A percentile compares a stretch with the other conserved stretches of the same genome.
Conservation (phyloP, 306 rosid species). For the Dryas octopetala region DNA sequence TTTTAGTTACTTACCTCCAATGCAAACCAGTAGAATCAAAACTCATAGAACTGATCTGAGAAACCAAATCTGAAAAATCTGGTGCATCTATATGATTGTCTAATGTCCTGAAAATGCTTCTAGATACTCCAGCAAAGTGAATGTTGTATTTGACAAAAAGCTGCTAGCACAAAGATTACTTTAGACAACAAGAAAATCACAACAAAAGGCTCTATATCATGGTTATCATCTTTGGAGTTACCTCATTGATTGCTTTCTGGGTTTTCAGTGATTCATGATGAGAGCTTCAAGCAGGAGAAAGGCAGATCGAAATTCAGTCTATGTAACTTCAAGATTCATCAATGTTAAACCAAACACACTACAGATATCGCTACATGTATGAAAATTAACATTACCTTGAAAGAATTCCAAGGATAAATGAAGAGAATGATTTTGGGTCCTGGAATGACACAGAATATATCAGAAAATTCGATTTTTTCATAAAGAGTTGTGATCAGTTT, state of each 20-base stretch:
- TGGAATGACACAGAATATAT: constrained; percentile 44
- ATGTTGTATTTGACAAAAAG: constrained; percentile 98
- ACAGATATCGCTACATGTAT: constrained; percentile 5
- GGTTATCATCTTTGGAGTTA: constrained; percentile 28
- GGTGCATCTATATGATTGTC: constrained; percentile 51
- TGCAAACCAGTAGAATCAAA: constrained; percentile 92
- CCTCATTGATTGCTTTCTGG: constrained; percentile 97
- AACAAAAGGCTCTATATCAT: constrained; percentile 28
- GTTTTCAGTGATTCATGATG: constrained; percentile 97
- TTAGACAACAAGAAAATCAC: constrained; percentile 26
- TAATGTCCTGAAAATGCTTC: constrained; percentile 67
- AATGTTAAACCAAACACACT: constrained; percentile 14
- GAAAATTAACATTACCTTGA: constrained; percentile 62
- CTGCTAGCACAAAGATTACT: constrained; percentile 49
- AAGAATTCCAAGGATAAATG: constrained; percentile 81
- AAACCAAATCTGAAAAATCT: constrained; percentile 73
- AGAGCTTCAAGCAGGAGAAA: constrained; percentile 62
- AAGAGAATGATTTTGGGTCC: constrained; percentile 81
- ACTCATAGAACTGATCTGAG: constrained; percentile 89
- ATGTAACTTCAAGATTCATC: constrained; percentile 18
- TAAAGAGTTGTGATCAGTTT: constrained; percentile 27
- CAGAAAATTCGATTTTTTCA: constrained; percentile 24
- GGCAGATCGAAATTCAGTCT: constrained; percentile 27
- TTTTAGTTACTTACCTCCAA: constrained; percentile 70
- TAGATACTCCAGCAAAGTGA: constrained; percentile 95